Evolutionary conservation across 106 monocot species (phyloP).

Genomic region (Ottelia alismoides): DNA sequence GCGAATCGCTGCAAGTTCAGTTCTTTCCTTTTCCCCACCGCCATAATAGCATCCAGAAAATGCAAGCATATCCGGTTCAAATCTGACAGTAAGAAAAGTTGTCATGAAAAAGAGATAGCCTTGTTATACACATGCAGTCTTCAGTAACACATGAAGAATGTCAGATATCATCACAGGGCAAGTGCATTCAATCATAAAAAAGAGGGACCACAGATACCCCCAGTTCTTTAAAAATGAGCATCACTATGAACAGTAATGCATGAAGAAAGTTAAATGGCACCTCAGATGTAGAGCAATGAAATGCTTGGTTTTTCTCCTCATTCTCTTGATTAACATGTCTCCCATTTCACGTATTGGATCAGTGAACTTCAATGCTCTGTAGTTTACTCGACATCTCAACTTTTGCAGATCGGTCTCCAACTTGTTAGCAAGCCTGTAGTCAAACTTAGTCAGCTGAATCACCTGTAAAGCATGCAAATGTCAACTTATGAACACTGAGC

Average conservation of each 20-base stretch:
- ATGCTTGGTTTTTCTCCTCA: constrained; percentile 44
- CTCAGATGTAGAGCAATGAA: constrained; percentile 81
- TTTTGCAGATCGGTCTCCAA: constrained; percentile 57
- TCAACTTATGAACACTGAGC: too few species aligned
- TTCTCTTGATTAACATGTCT: constrained; percentile 50
- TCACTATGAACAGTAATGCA: neutral
- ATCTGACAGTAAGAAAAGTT: constrained; percentile 9
- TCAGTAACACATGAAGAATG: too few species aligned
- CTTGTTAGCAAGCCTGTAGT: constrained; percentile 74
- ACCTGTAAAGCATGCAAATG: too few species aligned
- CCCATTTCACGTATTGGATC: constrained; percentile 55
- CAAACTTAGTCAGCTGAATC: constrained; percentile 62
- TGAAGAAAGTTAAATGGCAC: constrained; percentile 5
- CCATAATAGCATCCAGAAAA: constrained; percentile 30
- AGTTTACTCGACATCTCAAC: constrained; percentile 62
- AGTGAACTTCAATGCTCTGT: constrained; percentile 69
- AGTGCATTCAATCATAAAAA: too few species aligned
- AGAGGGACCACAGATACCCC: too few species aligned
- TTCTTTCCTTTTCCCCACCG: constrained; percentile 19
- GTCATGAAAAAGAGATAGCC: neutral
- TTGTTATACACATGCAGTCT: too few species aligned
- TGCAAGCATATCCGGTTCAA: constrained; percentile 26
- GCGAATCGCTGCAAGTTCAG: constrained; percentile 17
- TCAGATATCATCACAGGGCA: too few species aligned
- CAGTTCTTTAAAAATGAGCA: neutral